Conservation (phyloP, 371 early-diverging fungal species). For the Umbelopsis sp. region DNA sequence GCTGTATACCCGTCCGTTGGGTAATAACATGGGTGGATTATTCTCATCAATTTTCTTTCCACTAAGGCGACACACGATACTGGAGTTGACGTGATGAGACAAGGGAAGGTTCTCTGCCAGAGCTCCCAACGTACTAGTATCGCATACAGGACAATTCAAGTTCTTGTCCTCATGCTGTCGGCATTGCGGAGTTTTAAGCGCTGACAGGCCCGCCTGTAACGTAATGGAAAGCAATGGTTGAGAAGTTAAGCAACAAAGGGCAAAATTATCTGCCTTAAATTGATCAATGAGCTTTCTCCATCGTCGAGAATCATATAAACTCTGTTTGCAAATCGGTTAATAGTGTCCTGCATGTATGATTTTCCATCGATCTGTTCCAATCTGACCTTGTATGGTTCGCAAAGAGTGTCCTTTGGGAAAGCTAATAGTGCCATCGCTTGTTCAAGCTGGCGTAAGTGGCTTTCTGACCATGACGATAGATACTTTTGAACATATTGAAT, state of each 20-base stretch:
- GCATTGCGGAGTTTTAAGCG: constrained; percentile 87
- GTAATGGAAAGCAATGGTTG: constrained; percentile 85
- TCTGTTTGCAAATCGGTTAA: constrained; percentile 27
- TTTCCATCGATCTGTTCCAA: no score
- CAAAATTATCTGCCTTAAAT: constrained; percentile 84
- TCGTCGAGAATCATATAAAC: constrained; percentile 72
- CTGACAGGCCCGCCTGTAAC: constrained; percentile 91
- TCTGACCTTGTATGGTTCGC: constrained; percentile 73
- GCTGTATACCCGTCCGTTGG: constrained; percentile 95
- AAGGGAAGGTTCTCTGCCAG: constrained; percentile 85
- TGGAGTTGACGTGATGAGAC: constrained; percentile 92
- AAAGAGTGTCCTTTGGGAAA: constrained; percentile 72
- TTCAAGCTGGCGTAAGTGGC: constrained; percentile 74
- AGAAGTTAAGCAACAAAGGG: constrained; percentile 80
- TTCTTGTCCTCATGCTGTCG: constrained; percentile 74
- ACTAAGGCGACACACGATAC: constrained; percentile 88
- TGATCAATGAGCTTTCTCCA: constrained; percentile 81
- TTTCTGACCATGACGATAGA: constrained; percentile 73
- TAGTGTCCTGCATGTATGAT: no score
- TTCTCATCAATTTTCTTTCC: constrained; percentile 92
- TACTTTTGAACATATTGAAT: constrained; percentile 86
- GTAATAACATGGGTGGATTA: constrained; percentile 93
- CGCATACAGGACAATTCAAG: constrained; percentile 95
- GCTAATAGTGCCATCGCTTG: constrained; percentile 89
- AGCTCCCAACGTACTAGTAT: constrained; percentile 76